Base-by-base conservation (phyloP, 495 filamentous ascomycete species). In the Talaromyces stipitatus region DNA sequence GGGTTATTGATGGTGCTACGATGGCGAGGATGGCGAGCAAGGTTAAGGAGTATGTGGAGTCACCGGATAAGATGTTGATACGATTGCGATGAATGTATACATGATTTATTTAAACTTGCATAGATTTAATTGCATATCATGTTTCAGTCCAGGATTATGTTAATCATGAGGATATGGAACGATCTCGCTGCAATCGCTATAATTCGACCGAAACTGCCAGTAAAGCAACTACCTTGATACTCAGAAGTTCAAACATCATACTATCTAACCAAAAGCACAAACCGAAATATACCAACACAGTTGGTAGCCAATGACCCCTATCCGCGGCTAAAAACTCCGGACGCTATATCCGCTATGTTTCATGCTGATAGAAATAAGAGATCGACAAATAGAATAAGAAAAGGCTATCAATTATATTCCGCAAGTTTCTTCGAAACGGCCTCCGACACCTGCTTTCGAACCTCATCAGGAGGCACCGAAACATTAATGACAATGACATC, bases 1-100 rank as follows among this genome's bases (percentile, higher is more conserved):
- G 95, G 4, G 85, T 97, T 51, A 83, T 97, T 46, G 95, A 99
- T 73, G 95, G 95, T 4, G 94, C 91, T 28, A 95, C 88, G 26
- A 87, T 96, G 83, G 95, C 95, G 8, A 75, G 91, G 45, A 91
- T 92, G 73, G 91, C 91, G 1, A 89, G 89, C 59, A 78, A 82
- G 59, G 86, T 97, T 32, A 82, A 81, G 58, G 74, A 78, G 27
- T 85, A 87, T 38, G 78, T 96, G 50, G 92, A 97, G 72, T 83
- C 88, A 60, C 87, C 91, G 2, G 91, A 88, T 70, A 76, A 79
- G 50, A 94, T 97, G 91, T 72, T 96, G 47, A 78, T 74, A 57
- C 74, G 69, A 29, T 57, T 77, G 58, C 74, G 72, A 67, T 82
- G 57, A 70, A 20, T 23, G 18, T n/a, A 54, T 33, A 61, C 38